These are phyloP conservation scores for Croton laevigatus DNA, from an alignment of 441 rosid genomes.

Conservation along the genomic window DNA sequence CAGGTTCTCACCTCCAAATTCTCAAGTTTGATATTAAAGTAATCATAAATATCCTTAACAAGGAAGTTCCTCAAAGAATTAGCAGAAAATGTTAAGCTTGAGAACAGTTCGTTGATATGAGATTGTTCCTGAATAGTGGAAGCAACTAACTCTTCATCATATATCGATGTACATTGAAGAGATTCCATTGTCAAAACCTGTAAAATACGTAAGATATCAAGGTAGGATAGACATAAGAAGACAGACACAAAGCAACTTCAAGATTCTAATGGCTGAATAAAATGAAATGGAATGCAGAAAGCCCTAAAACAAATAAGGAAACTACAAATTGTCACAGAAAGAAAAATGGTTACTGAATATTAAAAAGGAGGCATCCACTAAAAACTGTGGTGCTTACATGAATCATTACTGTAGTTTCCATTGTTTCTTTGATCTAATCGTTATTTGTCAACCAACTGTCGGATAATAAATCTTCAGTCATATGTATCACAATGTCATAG, in stretches of 20 bases:
- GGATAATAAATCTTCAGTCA: not conserved
- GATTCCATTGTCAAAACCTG: conserved; percentile 63
- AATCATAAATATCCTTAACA: conserved; percentile 55
- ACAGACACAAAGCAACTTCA: conserved; percentile 3
- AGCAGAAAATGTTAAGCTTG: conserved; percentile 31
- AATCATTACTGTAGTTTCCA: no score
- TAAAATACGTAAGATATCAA: conserved; percentile 21
- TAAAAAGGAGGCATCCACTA: not conserved
- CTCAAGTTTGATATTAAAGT: conserved; percentile 50
- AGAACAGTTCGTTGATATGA: conserved; percentile 30
- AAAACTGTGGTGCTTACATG: not conserved
- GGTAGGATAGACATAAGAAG: conserved; percentile 6
- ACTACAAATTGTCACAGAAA: not conserved
- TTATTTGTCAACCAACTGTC: not conserved
- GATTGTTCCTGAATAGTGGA: conserved; percentile 39
- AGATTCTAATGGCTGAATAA: not conserved
- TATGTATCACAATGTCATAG: not conserved
- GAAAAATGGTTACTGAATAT: not conserved
- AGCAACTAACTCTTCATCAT: conserved; percentile 33
- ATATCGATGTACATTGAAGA: conserved; percentile 42
- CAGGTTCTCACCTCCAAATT: conserved; percentile 56
- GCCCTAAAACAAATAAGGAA: not conserved
- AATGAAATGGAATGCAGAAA: not conserved
- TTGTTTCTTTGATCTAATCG: no score
- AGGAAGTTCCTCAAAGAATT: conserved; percentile 34